These are phyloP conservation scores for Dioszegia hungarica DNA, from an alignment of 768 basidiomycete species.

Conservation along the genomic window DNA sequence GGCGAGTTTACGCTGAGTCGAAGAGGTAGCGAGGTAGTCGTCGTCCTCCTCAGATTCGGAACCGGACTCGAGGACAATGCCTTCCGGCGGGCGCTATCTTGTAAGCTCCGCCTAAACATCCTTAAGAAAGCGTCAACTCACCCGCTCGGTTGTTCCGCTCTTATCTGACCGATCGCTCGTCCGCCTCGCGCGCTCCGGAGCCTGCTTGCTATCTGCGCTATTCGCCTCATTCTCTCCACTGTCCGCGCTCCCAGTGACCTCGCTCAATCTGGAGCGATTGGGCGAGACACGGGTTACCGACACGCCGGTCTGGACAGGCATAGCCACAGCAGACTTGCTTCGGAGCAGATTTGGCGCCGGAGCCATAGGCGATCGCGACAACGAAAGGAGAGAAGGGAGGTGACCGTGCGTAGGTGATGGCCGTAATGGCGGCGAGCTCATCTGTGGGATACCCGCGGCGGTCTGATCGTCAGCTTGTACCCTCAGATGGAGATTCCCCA, in stretches of 20 bases:
- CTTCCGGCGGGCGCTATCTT: conserved; percentile 18
- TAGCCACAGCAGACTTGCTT: conserved; percentile 46
- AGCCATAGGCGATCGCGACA: conserved; percentile 13
- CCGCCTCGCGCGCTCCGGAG: neutral
- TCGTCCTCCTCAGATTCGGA: conserved; percentile 29
- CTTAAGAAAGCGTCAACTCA: neutral
- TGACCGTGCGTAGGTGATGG: conserved; percentile 31
- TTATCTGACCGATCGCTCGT: neutral
- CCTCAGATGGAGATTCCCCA: too few species aligned
- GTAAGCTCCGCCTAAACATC: neutral
- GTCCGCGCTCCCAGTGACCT: conserved; percentile 9
- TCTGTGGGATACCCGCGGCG: conserved; percentile 3
- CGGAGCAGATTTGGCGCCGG: conserved; percentile 30
- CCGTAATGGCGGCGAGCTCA: conserved; percentile 8
- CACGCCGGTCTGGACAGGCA: conserved; percentile 45
- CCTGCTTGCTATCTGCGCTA: neutral
- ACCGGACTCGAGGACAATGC: conserved; percentile 24
- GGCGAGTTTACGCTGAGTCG: conserved; percentile 29
- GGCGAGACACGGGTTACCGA: conserved; percentile 35
- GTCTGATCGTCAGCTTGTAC: too few species aligned
- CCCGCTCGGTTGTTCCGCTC: neutral
- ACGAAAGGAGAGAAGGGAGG: conserved; percentile 19
- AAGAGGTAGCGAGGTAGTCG: conserved; percentile 31
- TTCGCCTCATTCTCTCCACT: neutral
- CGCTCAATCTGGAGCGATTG: conserved; percentile 12